Evolutionary conservation across 2,329 filamentous ascomycete species (phyloP).

Genomic region (Alternaria metachromatica): DNA sequence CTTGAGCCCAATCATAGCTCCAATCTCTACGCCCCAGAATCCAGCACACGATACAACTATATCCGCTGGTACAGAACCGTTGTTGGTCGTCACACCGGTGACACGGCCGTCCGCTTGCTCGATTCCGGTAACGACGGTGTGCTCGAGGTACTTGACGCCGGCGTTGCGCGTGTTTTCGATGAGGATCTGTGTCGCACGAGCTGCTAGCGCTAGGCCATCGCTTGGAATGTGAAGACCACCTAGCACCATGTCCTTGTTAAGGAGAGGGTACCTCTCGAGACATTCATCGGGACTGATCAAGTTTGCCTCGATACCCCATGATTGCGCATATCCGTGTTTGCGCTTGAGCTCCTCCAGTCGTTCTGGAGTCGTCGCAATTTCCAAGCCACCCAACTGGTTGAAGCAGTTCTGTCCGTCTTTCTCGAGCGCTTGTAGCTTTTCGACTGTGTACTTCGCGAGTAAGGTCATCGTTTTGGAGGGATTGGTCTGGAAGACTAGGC

Average conservation of each 20-base stretch:
- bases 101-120: slow-evolving; percentile 58
- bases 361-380: slow-evolving; percentile 66
- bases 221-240: slow-evolving; percentile 67
- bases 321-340: slow-evolving; percentile 65
- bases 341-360: slow-evolving; percentile 67
- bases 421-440: slow-evolving; percentile 64
- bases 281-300: slow-evolving; percentile 63
- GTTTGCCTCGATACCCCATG: slow-evolving; percentile 65
- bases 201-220: slow-evolving; percentile 67
- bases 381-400: slow-evolving; percentile 68
- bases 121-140: slow-evolving; percentile 65
- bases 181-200: slow-evolving; percentile 66
- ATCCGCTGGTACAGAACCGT: slow-evolving; percentile 62
- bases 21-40: slow-evolving; percentile 71
- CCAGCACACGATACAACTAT: slow-evolving; percentile 69
- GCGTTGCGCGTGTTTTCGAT: slow-evolving; percentile 64
- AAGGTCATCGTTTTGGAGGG: slow-evolving; percentile 63
- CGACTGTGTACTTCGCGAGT: slow-evolving; percentile 67
- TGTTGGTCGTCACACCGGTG: slow-evolving; percentile 62
- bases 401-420: slow-evolving; percentile 58
- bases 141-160: slow-evolving; percentile 65
- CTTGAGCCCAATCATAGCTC: slow-evolving; percentile 64
- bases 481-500: slow-evolving; percentile 69
- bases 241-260: slow-evolving; percentile 62
- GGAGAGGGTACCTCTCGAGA: slow-evolving; percentile 59